Evolutionary conservation across 257 asterid genomes (phyloP).

Genomic region (Ehretia macrophylla): DNA sequence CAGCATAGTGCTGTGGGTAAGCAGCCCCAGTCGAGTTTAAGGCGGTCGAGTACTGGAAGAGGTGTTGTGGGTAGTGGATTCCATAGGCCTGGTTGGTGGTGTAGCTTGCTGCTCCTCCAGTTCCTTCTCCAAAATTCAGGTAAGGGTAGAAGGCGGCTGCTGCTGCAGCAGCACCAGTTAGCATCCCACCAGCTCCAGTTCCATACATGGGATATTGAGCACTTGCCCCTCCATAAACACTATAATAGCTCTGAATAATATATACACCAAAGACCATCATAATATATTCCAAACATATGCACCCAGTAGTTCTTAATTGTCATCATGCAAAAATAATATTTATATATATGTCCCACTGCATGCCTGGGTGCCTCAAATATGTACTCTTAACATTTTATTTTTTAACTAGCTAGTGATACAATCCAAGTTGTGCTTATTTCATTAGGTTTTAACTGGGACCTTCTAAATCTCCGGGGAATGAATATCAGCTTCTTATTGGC

Average conservation of each 20-base stretch:
- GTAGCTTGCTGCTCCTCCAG: slow-evolving; percentile 48
- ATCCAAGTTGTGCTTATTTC: no score
- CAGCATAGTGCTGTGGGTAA: slow-evolving; percentile 72
- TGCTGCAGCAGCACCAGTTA: slow-evolving; percentile 46
- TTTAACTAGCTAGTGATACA: no score
- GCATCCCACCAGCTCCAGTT: slow-evolving; percentile 52
- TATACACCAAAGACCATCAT: neutral
- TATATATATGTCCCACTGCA: no score
- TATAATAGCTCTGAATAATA: slow-evolving; percentile 61
- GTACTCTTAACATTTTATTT: no score
- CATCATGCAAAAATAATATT: neutral
- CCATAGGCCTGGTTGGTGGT: slow-evolving; percentile 57
- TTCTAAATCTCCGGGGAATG: no score
- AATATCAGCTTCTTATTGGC: no score
- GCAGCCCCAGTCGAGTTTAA: slow-evolving; percentile 42
- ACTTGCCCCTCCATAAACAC: slow-evolving; percentile 64
- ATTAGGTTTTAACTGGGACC: no score
- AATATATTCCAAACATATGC: neutral
- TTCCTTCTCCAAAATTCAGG: slow-evolving; percentile 62
- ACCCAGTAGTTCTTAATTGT: neutral
- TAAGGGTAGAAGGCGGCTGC: slow-evolving; percentile 69
- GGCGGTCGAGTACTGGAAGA: slow-evolving; percentile 64
- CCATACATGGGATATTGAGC: slow-evolving; percentile 69
- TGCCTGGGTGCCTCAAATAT: no score
- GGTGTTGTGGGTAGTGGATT: slow-evolving; percentile 74